phyloP scores from a whole-genome alignment of 2,329 filamentous ascomycete species.

The Leptoxyphium fumago region DNA sequence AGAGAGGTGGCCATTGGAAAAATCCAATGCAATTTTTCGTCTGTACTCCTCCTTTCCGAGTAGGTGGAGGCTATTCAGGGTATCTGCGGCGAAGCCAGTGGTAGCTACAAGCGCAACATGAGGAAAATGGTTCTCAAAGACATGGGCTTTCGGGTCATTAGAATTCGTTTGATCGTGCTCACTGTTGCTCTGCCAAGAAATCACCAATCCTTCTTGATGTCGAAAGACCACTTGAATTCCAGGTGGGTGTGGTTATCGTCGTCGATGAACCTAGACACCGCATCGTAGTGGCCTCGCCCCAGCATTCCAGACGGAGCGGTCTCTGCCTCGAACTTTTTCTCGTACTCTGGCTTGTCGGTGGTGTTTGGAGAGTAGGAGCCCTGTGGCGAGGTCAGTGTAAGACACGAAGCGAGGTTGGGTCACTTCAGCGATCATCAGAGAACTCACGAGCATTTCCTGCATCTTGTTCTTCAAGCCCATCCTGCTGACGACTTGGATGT shows the following conservation, averaged over 20 bases:
- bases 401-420: not conserved
- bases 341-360: slow-evolving; percentile 67
- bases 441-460: slow-evolving; percentile 81
- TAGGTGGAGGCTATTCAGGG: no score
- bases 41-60: no score
- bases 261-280: slow-evolving; percentile 80
- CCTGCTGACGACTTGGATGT: slow-evolving; percentile 84
- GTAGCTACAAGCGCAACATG: no score
- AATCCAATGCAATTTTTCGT: no score
- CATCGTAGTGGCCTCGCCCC: slow-evolving; percentile 78
- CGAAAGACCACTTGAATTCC: slow-evolving; percentile 89
- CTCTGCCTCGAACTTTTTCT: slow-evolving; percentile 85
- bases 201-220: slow-evolving; percentile 88
- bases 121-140: no score
- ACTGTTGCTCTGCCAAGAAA: not conserved
- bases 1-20: no score
- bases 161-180: no score
- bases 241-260: slow-evolving; percentile 87
- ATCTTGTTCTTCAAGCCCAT: slow-evolving; percentile 83
- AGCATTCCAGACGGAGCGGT: slow-evolving; percentile 87
- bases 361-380: slow-evolving; percentile 91
- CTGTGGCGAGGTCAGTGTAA: slow-evolving; percentile 28
- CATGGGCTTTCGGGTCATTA: no score
- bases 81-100: no score
- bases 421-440: not conserved